These are phyloP conservation scores for Verticillium klebahnii DNA, from an alignment of 2,329 filamentous ascomycete species.

Conservation along the genomic window DNA sequence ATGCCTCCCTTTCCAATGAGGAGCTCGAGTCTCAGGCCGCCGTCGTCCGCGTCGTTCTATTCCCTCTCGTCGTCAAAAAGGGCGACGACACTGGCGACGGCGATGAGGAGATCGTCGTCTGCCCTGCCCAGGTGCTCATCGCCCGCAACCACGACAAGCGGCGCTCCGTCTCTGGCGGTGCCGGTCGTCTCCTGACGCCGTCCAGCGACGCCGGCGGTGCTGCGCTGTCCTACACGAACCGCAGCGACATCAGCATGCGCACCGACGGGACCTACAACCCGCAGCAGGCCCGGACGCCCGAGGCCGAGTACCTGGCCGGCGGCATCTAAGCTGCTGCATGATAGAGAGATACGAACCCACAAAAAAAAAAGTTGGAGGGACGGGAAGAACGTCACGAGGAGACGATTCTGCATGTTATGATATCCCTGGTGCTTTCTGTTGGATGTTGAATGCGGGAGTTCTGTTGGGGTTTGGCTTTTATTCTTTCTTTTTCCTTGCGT, in stretches of 20 bases:
- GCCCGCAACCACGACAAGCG: constrained; percentile 43
- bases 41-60: constrained; percentile 86
- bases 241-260: constrained; percentile 31
- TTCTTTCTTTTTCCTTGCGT: constrained; percentile 2
- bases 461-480: background rate
- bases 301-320: constrained; percentile 26
- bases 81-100: constrained; percentile 83
- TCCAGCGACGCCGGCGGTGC: constrained; percentile 49
- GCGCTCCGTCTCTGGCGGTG: constrained; percentile 19
- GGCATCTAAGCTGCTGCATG: constrained; percentile 18
- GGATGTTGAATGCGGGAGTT: constrained; percentile 5
- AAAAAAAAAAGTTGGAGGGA: background rate
- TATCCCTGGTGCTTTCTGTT: background rate
- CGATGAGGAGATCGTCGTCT: constrained; percentile 93
- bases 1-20: constrained; percentile 57
- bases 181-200: constrained; percentile 35
- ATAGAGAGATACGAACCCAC: background rate
- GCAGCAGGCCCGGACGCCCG: constrained; percentile 10
- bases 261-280: constrained; percentile 7
- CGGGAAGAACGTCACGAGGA: background rate
- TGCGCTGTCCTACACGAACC: constrained; percentile 24
- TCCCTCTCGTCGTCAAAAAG: constrained; percentile 94
- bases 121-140: constrained; percentile 88
- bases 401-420: constrained; percentile 2
- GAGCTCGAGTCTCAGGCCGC: constrained; percentile 73